phyloP scores from a whole-genome alignment of 208 protist species.

The Balamuthia mandrillaris region DNA sequence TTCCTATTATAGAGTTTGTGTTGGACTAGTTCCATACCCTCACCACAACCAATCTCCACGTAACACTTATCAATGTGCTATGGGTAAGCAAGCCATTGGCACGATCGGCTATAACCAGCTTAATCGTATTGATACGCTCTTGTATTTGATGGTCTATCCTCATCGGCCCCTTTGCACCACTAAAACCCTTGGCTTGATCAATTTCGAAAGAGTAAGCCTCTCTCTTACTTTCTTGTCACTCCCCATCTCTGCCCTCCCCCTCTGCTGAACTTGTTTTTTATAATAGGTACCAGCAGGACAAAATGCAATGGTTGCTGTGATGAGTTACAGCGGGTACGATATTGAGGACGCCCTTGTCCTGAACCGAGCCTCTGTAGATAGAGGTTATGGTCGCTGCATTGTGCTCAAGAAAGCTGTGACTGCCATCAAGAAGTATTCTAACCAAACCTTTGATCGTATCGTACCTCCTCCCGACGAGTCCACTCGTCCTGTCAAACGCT shows the following conservation, averaged over 20 bases:
- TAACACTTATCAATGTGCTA: conserved; percentile 99
- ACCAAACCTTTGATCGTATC: conserved; percentile 49
- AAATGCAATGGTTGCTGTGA: conserved; percentile 98
- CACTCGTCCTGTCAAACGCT: background rate
- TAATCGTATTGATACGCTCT: conserved; percentile 95
- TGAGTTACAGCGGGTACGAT: conserved; percentile 99
- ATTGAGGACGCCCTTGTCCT: conserved; percentile 99
- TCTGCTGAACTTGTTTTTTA: background rate
- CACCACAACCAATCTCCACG: conserved; percentile 99
- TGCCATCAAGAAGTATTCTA: conserved; percentile 66
- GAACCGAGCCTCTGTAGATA: conserved; percentile 92
- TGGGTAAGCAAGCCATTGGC: conserved; percentile 99
- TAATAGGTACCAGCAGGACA: conserved; percentile 94
- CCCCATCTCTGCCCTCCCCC: no score
- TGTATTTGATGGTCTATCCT: conserved; percentile 97
- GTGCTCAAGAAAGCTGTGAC: conserved; percentile 71
- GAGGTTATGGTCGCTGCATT: conserved; percentile 94
- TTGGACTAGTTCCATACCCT: conserved; percentile 97
- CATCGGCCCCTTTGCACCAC: conserved; percentile 94
- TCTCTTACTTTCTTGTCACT: no score
- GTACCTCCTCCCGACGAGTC: background rate
- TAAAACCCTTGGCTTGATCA: conserved; percentile 90
- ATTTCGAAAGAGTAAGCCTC: conserved; percentile 80
- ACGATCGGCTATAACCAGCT: conserved; percentile 88
- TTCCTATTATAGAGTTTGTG: no score